Evolutionary conservation across 495 filamentous ascomycete species (phyloP), one percentile per base, ranked within the genome.

Genomic region (Acidiella bohemica): DNA sequence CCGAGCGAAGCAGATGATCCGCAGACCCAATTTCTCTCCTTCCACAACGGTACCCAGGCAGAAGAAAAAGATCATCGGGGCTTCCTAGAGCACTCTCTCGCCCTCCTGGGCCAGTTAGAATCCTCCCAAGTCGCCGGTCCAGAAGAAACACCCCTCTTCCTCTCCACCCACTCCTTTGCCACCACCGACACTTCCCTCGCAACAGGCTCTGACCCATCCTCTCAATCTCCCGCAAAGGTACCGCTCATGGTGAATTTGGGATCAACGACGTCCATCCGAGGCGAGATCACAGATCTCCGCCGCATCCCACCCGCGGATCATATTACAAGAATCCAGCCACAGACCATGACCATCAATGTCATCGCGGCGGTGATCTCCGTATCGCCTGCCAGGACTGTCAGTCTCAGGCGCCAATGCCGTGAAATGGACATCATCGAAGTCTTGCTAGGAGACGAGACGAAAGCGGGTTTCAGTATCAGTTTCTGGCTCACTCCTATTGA

Each of bases 371-470:
- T 95, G 44, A 77, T 93, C 39, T 72, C 77, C 24, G 66, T 86
- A 34, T 66, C 77, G 4, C 65, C 73, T 21, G 68, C 77, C 2
- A 76, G 81, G n/a, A 68, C 65, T 17, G 63, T 80, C 28, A 59
- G 62, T 18, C 67, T 70, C 53, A 68, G 71, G 0, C 64, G 60
- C 42, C 56, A 48, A 18, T 59, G 60, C 31, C 39, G 49, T 13
- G 37, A 44, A 13, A 67, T 78, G 32, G 67, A 78, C 24, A 66
- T 93, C 0, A 61, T 85, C 24, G 84, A 93, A 51, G 56, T 92
- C 4, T 66, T 85, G 1, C 81, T 94, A 1, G 86, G 81, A 10
- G 88, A 96, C 53, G 84, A 93, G 40, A 90, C 84, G 2, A 73
- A 68, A 35, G 75, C 81, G 10, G 82, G 81, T 11, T 93, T 95